A percentile compares a stretch with the other conserved stretches of the same genome.
Conservation (phyloP, 2,329 filamentous ascomycete species). For the Geoglossum cookeanum region DNA sequence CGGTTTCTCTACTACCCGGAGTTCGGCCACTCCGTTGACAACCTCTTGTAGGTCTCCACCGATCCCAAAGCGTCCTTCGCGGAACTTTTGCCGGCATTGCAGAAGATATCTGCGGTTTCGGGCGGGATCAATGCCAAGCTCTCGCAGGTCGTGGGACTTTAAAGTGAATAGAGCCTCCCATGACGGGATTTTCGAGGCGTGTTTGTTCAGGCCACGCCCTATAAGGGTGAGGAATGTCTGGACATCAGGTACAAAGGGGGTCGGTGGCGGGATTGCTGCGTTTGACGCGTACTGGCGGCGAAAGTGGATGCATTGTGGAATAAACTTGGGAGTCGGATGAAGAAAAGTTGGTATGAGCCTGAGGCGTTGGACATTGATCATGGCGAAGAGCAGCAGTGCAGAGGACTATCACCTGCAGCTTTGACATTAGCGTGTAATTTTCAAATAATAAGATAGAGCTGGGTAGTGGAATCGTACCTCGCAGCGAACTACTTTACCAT, state of each 20-base stretch:
- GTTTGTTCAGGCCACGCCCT: slow-evolving; percentile 65
- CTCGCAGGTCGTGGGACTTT: slow-evolving; percentile 55
- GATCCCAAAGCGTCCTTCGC: slow-evolving; percentile 55
- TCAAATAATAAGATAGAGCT: background rate
- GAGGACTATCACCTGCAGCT: background rate
- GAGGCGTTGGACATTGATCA: slow-evolving; percentile 1
- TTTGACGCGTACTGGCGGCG: slow-evolving; percentile 11
- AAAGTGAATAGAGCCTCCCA: slow-evolving; percentile 85
- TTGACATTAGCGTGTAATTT: background rate
- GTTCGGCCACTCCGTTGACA: slow-evolving; percentile 36
- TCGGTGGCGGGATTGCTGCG: slow-evolving; percentile 43
- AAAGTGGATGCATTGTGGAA: slow-evolving; percentile 14
- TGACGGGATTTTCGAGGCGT: slow-evolving; percentile 69
- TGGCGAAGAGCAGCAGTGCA: background rate
- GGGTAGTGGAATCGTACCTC: background rate
- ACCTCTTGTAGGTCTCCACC: slow-evolving; percentile 70
- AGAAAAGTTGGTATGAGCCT: background rate
- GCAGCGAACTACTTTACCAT: background rate
- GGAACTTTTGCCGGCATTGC: slow-evolving; percentile 72
- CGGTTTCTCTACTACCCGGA: slow-evolving; percentile 38
- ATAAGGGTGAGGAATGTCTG: slow-evolving; percentile 77
- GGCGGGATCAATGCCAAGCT: slow-evolving; percentile 72
- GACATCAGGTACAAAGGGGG: slow-evolving; percentile 71
- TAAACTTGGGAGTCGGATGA: background rate
- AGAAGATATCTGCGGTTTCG: slow-evolving; percentile 69